Evolutionary conservation across 2,329 filamentous ascomycete species (phyloP).

Genomic region (Beauveria sp.): DNA sequence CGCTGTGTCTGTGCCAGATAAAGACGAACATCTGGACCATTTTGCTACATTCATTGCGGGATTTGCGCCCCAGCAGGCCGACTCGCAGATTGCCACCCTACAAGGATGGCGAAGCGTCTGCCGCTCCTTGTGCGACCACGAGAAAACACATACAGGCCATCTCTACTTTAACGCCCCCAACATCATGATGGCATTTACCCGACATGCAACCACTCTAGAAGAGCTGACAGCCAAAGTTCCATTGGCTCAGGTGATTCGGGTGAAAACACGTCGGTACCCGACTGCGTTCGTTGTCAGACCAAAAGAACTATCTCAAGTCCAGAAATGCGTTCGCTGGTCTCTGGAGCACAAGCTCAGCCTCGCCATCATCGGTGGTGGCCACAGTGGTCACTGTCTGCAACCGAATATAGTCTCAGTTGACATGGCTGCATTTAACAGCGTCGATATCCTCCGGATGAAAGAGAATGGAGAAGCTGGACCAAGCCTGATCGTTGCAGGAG

Average conservation of each 20-base stretch:
- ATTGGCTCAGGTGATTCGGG: slow-evolving; percentile 16
- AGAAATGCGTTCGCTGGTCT: slow-evolving; percentile 51
- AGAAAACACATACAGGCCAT: slow-evolving; percentile 26
- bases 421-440: slow-evolving; percentile 47
- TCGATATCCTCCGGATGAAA: slow-evolving; percentile 33
- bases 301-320: slow-evolving; percentile 39
- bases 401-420: slow-evolving; percentile 47
- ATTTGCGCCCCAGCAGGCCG: slow-evolving; percentile 26
- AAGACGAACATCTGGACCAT: slow-evolving; percentile 37
- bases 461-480: slow-evolving; percentile 13
- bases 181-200: slow-evolving; percentile 43
- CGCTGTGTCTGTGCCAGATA: neutral
- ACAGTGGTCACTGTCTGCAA: slow-evolving; percentile 51
- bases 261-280: slow-evolving; percentile 43
- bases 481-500: slow-evolving; percentile 40
- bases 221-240: slow-evolving; percentile 37
- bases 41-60: slow-evolving; percentile 48
- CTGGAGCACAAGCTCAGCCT: slow-evolving; percentile 35
- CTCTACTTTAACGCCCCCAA: slow-evolving; percentile 43
- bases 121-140: slow-evolving; percentile 35
- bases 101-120: slow-evolving; percentile 44
- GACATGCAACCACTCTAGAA: slow-evolving; percentile 33
- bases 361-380: slow-evolving; percentile 49
- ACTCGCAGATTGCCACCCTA: slow-evolving; percentile 24
- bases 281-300: slow-evolving; percentile 40